Evolutionary conservation across 1,284 basidiomycete species (phyloP).

Genomic region (Naganishia cerealis): DNA sequence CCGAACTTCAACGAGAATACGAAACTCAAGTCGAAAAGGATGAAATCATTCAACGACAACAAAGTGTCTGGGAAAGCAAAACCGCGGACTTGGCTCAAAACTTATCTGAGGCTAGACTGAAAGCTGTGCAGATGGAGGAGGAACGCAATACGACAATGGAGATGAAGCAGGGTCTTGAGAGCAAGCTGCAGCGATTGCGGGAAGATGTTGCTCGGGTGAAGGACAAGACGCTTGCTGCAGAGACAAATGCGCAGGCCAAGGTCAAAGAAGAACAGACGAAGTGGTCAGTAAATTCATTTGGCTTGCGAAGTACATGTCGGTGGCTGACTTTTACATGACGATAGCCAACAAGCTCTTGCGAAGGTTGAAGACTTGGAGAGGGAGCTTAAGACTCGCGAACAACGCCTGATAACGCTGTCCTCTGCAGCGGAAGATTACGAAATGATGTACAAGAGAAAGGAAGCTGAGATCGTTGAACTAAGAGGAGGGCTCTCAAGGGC

Average conservation of each 20-base stretch:
- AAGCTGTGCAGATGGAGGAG: slow-evolving; percentile 60
- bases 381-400: slow-evolving; percentile 29
- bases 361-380: slow-evolving; percentile 6
- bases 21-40: slow-evolving; percentile 32
- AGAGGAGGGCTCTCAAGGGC: slow-evolving; percentile 61
- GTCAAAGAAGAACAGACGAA: slow-evolving; percentile 67
- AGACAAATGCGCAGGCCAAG: slow-evolving; percentile 72
- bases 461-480: slow-evolving; percentile 68
- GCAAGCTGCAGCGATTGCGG: slow-evolving; percentile 70
- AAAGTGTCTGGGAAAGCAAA: slow-evolving; percentile 42
- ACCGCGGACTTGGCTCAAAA: slow-evolving; percentile 24
- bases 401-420: slow-evolving; percentile 23
- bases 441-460: slow-evolving; percentile 73
- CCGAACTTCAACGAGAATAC: slow-evolving; percentile 62
- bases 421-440: slow-evolving; percentile 65
- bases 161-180: slow-evolving; percentile 70
- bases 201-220: slow-evolving; percentile 75
- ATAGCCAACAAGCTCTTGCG: slow-evolving; percentile 16
- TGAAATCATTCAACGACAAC: slow-evolving; percentile 41
- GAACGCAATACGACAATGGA: slow-evolving; percentile 62
- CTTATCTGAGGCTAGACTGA: slow-evolving; percentile 37
- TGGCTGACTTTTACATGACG: slow-evolving; percentile 23
- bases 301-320: background rate
- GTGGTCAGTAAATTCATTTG: slow-evolving; percentile 58
- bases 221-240: slow-evolving; percentile 69